Conservation (phyloP, 2,329 filamentous ascomycete genomes). For the Epichloe uncinata region DNA sequence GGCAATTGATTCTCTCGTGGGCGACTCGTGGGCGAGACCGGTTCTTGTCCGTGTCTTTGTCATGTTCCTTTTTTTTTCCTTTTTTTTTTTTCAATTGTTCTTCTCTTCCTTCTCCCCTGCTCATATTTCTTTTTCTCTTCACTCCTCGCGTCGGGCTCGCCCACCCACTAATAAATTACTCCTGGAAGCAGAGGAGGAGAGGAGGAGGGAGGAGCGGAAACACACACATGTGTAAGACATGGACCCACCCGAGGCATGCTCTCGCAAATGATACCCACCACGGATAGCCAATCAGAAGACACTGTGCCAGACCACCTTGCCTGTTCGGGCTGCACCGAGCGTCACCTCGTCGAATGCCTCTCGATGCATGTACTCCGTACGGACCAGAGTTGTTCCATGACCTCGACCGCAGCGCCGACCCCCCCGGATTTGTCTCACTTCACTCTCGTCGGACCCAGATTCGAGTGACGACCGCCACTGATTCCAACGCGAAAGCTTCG, state of each 20-base stretch:
- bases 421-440: conserved; percentile 3
- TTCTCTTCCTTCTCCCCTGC: not conserved
- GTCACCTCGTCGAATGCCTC: conserved; percentile 4
- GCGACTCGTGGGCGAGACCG: no score
- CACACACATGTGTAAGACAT: conserved; percentile 1
- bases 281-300: not conserved
- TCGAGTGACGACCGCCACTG: not conserved
- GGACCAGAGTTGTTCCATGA: not conserved
- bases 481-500: not conserved
- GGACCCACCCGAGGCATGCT: conserved; percentile 4
- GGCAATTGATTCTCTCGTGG: not conserved
- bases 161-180: not conserved
- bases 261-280: conserved; percentile 2
- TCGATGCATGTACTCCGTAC: no score
- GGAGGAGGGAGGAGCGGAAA: not conserved
- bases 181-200: not conserved
- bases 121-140: no score
- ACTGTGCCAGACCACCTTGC: not conserved
- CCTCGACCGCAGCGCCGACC: not conserved
- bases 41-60: not conserved
- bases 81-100: no score
- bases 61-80: not conserved
- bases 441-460: not conserved
- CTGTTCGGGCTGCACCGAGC: not conserved
- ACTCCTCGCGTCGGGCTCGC: not conserved